Base-by-base conservation (phyloP, 148 eudicot species). In the Rhododendron ovatum region DNA sequence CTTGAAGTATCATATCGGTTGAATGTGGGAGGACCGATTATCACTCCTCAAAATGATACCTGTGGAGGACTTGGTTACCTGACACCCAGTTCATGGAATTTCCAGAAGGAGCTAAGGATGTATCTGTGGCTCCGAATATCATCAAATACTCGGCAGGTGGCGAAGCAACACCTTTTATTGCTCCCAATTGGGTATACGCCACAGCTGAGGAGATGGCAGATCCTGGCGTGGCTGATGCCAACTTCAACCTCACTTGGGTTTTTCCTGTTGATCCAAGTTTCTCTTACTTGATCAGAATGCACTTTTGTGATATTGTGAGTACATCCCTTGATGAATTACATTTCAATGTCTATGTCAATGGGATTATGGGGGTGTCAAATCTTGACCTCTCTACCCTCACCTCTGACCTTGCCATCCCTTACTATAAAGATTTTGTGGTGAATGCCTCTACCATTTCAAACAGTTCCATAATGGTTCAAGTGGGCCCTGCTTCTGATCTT, bases 231-330 rank as follows among this genome's bases (percentile, higher is more conserved):
- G 33, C 83, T 0, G 55, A 50, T 18, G 82, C 88, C 0, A 88
- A 89, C 37, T 92, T 93, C 88, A 93, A 93, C 82, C 89, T 93
- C 26, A 90, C 93, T 41, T 93, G 96, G 94, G 85, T 77, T 41
- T 85, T 93, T 83, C 71, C 90, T 1, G 93, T 91, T 78, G 96
- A 93, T 48, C 87, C 93, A 1, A 87, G 90, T 50, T 93, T 87
- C 81, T 87, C 91, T 15, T 93, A 92, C 82, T 87, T 93, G 11
- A 83, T 93, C 43, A 63, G 30, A 63, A 63, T 63, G 43, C 96
- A 94, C 48, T 94, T 93, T 74, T 93, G 94, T 78, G 96, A 92
- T 81, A 88, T 93, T 84, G 93, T 93, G 35, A 92, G 94, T 81
- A 12, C 33, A 15, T 28, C 83, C 13, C 84, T 92, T 48, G 83